Evolutionary conservation across 345 rosid genomes (phyloP).

Genomic region (Sonneratia caseolaris): DNA sequence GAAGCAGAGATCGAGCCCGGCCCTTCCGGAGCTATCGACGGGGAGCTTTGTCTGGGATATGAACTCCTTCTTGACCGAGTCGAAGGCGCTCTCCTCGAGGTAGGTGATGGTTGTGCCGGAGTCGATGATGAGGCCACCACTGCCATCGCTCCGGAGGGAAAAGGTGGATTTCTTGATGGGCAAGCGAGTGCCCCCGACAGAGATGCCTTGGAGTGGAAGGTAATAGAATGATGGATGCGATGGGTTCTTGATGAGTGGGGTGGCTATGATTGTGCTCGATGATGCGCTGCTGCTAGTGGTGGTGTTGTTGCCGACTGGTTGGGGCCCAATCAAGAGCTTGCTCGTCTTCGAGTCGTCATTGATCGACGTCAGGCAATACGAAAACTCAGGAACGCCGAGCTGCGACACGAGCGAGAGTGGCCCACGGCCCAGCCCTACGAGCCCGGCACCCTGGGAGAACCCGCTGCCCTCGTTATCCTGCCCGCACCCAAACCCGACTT

Average conservation of each 20-base stretch:
- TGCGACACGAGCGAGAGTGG: slow-evolving; percentile 75
- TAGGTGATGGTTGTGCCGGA: slow-evolving; percentile 88
- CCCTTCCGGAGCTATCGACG: slow-evolving; percentile 37
- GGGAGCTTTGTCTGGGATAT: slow-evolving; percentile 35
- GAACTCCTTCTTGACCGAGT: slow-evolving; percentile 43
- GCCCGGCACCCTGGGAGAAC: slow-evolving; percentile 70
- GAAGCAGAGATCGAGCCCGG: slow-evolving; percentile 87
- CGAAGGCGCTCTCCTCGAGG: slow-evolving; percentile 46
- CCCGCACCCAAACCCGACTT: slow-evolving; percentile 82
- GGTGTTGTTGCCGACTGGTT: slow-evolving; percentile 20
- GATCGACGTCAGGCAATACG: slow-evolving; percentile 71
- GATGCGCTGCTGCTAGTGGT: not conserved
- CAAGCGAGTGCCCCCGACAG: slow-evolving; percentile 58
- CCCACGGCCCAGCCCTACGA: slow-evolving; percentile 86
- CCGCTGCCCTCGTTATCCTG: slow-evolving; percentile 72
- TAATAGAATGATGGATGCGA: slow-evolving; percentile 80
- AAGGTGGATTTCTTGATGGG: slow-evolving; percentile 60
- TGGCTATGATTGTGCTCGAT: slow-evolving; percentile 23
- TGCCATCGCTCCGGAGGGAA: slow-evolving; percentile 54
- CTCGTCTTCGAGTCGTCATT: slow-evolving; percentile 48
- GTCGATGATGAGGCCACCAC: slow-evolving; percentile 84
- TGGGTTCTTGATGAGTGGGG: slow-evolving; percentile 51
- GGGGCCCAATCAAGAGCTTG: slow-evolving; percentile 55
- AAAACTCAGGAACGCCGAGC: slow-evolving; percentile 57
- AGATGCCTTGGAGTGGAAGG: slow-evolving; percentile 72